Conservation (phyloP, 228 moss, liverwort and hornwort species). For the Sphagnum magellanicum region DNA sequence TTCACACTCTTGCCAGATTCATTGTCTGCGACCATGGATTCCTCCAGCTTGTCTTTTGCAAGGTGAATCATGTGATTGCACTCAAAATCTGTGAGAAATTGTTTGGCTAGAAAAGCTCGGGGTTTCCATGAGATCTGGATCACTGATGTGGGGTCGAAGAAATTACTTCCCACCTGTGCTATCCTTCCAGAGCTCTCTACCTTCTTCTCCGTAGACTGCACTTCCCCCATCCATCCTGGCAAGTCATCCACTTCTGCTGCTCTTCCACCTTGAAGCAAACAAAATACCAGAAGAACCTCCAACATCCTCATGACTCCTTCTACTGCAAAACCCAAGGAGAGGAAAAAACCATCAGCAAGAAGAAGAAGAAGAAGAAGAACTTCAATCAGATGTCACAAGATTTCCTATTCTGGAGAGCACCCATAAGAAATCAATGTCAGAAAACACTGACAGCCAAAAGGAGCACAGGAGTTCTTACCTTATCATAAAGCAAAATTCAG, state of each 20-base stretch:
- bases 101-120: slow-evolving; percentile 34
- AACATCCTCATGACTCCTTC: background rate
- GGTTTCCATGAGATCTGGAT: background rate
- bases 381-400: too few species aligned
- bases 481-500: too few species aligned
- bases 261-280: slow-evolving; percentile 17
- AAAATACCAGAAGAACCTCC: slow-evolving; percentile 1
- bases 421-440: too few species aligned
- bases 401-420: too few species aligned
- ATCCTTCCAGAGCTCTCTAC: slow-evolving; percentile 13
- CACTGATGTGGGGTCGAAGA: background rate
- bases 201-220: slow-evolving; percentile 19
- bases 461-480: too few species aligned
- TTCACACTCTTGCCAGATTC: slow-evolving; percentile 53
- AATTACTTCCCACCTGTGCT: slow-evolving; percentile 7
- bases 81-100: slow-evolving; percentile 40
- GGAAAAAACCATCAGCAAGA: too few species aligned
- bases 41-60: slow-evolving; percentile 43
- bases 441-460: too few species aligned
- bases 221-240: slow-evolving; percentile 76
- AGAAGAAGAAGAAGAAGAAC: too few species aligned
- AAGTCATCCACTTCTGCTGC: slow-evolving; percentile 52
- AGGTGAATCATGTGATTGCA: slow-evolving; percentile 40
- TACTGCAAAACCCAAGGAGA: too few species aligned
- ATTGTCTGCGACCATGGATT: slow-evolving; percentile 57